These are phyloP conservation scores for Ceratocystis eucalypticola DNA, from an alignment of 2,329 filamentous ascomycete species.

Conservation along the genomic window DNA sequence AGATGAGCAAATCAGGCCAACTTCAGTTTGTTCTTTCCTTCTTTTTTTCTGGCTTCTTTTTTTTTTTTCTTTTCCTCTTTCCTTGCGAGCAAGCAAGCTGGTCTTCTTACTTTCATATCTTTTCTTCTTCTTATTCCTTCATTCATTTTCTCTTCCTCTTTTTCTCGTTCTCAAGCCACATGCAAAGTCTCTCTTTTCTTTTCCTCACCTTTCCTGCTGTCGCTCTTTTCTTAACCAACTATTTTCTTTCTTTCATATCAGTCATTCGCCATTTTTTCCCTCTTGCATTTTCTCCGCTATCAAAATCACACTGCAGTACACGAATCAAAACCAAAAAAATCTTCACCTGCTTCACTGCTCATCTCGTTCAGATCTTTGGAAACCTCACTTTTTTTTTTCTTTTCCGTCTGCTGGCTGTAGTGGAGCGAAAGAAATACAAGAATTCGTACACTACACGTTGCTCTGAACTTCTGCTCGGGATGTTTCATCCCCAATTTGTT, in stretches of 20 bases:
- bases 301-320: neutral
- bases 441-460: neutral
- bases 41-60: neutral
- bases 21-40: conserved; percentile 1
- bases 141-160: neutral
- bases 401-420: neutral
- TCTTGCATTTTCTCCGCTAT: neutral
- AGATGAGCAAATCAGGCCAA: neutral
- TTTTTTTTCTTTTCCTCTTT: neutral
- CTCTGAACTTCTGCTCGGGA: neutral
- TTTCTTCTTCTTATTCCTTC: neutral
- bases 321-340: too few relatives aligned
- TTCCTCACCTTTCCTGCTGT: neutral
- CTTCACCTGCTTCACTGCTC: neutral
- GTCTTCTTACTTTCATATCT: neutral
- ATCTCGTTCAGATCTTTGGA: neutral
- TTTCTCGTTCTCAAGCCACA: neutral
- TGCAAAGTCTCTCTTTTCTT: neutral
- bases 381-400: neutral
- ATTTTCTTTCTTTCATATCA: neutral
- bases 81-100: neutral
- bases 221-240: neutral
- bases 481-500: neutral
- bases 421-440: neutral
- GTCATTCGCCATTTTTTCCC: neutral